phyloP scores from a whole-genome alignment of 2,329 filamentous ascomycete genomes.

The Aspergillus melleus region DNA sequence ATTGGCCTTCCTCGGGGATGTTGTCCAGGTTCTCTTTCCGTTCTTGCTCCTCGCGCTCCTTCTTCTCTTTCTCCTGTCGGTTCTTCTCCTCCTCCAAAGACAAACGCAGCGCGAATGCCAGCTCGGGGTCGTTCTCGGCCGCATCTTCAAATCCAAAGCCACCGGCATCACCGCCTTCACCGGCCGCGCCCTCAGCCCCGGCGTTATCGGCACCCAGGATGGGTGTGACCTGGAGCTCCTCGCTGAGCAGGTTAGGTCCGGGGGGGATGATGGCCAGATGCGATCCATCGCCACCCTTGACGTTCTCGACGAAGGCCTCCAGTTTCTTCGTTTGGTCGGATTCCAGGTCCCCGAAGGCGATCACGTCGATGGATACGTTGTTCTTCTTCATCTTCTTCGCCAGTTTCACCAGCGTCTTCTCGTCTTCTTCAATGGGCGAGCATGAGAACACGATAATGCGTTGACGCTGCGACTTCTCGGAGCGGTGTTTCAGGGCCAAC shows the following conservation, averaged over 20 bases:
- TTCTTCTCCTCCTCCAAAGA: slow-evolving; percentile 98
- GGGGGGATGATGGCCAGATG: slow-evolving; percentile 88
- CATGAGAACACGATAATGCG: slow-evolving; percentile 97
- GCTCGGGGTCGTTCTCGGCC: slow-evolving; percentile 78
- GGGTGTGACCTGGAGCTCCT: slow-evolving; percentile 84
- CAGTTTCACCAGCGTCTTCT: slow-evolving; percentile 83
- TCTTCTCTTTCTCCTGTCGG: slow-evolving; percentile 80
- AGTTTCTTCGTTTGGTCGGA: slow-evolving; percentile 88
- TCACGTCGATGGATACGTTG: slow-evolving; percentile 89
- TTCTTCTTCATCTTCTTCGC: slow-evolving; percentile 99
- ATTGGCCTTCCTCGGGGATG: slow-evolving; percentile 75
- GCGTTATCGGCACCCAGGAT: slow-evolving; percentile 83
- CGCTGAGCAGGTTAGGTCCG: slow-evolving; percentile 86
- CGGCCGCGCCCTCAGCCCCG: slow-evolving; percentile 50
- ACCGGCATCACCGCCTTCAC: slow-evolving; percentile 56
- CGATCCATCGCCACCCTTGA: slow-evolving; percentile 88
- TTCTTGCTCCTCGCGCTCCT: slow-evolving; percentile 69
- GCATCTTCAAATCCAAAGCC: slow-evolving; percentile 79
- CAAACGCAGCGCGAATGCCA: slow-evolving; percentile 93
- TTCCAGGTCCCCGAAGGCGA: slow-evolving; percentile 91
- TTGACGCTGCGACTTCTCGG: slow-evolving; percentile 95
- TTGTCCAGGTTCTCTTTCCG: slow-evolving; percentile 76
- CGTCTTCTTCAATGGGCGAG: slow-evolving; percentile 84
- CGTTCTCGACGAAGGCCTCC: slow-evolving; percentile 86
- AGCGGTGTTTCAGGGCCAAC: slow-evolving; percentile 95